Evolutionary conservation across 1,284 basidiomycete genomes (phyloP).

Genomic region (Volvariella volvacea): DNA sequence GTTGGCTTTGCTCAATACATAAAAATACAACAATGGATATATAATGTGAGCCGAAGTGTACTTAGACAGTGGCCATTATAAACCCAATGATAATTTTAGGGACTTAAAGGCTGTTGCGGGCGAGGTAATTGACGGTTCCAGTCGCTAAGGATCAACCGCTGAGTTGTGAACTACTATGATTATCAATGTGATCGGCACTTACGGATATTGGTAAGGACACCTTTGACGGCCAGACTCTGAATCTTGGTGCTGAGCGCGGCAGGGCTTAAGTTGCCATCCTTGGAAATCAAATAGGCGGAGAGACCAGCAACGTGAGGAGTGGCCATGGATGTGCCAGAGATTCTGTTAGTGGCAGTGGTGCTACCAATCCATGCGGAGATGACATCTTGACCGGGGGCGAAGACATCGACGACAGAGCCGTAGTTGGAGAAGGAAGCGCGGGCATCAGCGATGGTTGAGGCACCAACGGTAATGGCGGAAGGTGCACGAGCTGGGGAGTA

Average conservation of each 20-base stretch:
- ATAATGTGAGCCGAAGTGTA: too few species aligned
- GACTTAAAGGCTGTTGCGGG: too few species aligned
- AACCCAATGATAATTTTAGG: too few species aligned
- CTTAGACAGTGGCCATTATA: too few species aligned
- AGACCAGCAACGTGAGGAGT: conserved; percentile 57
- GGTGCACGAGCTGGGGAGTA: conserved; percentile 67
- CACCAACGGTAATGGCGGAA: conserved; percentile 74
- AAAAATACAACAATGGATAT: too few species aligned
- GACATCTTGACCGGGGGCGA: conserved; percentile 69
- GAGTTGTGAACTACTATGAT: too few species aligned
- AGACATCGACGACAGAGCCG: conserved; percentile 68
- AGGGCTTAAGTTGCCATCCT: conserved; percentile 18
- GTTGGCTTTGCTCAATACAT: too few species aligned
- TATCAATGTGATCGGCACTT: too few species aligned
- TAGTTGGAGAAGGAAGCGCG: conserved; percentile 77
- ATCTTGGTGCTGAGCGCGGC: conserved; percentile 17
- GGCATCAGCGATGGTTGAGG: conserved; percentile 62
- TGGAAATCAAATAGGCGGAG: conserved; percentile 60
- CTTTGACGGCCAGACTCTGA: conserved; percentile 15
- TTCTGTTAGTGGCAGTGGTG: conserved; percentile 50
- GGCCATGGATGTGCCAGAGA: conserved; percentile 61
- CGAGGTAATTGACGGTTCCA: too few species aligned
- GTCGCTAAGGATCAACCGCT: too few species aligned
- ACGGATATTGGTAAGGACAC: conserved; percentile 20
- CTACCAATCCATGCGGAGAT: conserved; percentile 63